Conservation (phyloP, 495 filamentous ascomycete genomes). For the Penicillium roqueforti region DNA sequence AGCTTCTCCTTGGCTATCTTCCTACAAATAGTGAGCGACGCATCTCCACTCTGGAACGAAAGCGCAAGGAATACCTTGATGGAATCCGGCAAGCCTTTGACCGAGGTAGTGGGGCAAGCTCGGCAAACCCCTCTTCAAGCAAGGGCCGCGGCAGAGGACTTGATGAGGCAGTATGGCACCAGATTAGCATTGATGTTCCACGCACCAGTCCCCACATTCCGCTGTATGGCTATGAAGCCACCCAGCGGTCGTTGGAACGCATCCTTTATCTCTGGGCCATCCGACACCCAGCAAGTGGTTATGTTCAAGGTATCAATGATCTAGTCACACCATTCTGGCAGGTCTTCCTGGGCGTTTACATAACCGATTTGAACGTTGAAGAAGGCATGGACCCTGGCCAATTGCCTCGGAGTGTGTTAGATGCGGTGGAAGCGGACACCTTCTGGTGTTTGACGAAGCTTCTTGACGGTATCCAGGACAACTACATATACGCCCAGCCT, state of each 20-base stretch:
- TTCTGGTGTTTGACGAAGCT: conserved; percentile 98
- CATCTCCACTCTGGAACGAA: conserved; percentile 85
- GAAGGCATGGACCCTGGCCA: conserved; percentile 95
- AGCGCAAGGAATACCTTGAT: conserved; percentile 95
- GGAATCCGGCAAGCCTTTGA: conserved; percentile 95
- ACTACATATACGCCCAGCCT: conserved; percentile 96
- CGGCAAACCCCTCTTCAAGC: conserved; percentile 33
- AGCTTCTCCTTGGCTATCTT: conserved; percentile 89
- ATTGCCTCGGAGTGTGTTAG: conserved; percentile 81
- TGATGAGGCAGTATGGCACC: conserved; percentile 96
- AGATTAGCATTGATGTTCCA: conserved; percentile 97
- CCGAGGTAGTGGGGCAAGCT: conserved; percentile 47
- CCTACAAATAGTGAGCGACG: conserved; percentile 90
- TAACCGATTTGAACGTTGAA: conserved; percentile 88
- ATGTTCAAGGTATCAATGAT: conserved; percentile 98
- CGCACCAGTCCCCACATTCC: conserved; percentile 94
- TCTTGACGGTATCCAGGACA: conserved; percentile 96
- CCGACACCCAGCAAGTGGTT: conserved; percentile 92
- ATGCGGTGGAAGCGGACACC: conserved; percentile 95
- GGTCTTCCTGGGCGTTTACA: conserved; percentile 90
- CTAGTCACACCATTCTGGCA: conserved; percentile 97
- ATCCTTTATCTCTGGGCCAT: conserved; percentile 98
- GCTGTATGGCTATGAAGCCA: conserved; percentile 92
- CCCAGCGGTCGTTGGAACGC: conserved; percentile 85
- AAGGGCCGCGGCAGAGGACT: conserved; percentile 64